Percentiles rank a stretch among this genome's conserved stretches.
phyloP scores from a whole-genome alignment of 805 yeast species.

The Kodamaea neixiangensis region DNA sequence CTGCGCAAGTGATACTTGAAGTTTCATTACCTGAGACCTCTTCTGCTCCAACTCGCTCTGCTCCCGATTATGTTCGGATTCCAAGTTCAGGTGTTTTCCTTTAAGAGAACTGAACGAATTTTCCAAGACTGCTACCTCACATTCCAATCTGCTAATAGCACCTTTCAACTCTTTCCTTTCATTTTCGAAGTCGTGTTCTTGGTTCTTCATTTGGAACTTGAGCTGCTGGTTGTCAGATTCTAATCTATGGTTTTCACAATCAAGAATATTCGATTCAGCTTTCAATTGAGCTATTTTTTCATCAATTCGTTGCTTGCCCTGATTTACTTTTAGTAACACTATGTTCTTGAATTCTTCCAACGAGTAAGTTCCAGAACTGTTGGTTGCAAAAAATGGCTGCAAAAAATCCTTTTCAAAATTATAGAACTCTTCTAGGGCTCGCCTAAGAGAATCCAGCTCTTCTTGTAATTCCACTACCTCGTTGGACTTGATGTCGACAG shows the following conservation, averaged over 20 bases:
- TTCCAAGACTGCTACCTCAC: background rate
- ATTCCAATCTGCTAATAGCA: background rate
- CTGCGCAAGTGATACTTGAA: background rate
- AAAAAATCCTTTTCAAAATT: slow-evolving; percentile 7
- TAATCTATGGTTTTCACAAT: background rate
- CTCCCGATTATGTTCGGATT: background rate
- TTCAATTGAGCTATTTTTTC: background rate
- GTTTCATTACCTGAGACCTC: background rate
- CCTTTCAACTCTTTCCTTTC: background rate
- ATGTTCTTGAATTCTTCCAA: background rate
- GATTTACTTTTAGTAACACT: background rate
- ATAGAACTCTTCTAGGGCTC: background rate
- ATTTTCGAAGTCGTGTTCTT: background rate
- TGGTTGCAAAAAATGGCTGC: slow-evolving; percentile 4
- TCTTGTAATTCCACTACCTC: background rate
- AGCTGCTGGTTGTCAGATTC: background rate
- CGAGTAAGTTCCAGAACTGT: background rate
- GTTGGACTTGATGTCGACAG: background rate
- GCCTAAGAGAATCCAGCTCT: background rate
- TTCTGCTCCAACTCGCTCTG: background rate
- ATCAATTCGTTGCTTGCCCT: background rate
- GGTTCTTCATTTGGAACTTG: background rate
- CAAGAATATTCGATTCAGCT: background rate
- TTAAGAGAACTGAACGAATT: background rate
- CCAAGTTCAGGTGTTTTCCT: background rate